Conservation (phyloP, 257 asterid species). For the Misopates orontium region DNA sequence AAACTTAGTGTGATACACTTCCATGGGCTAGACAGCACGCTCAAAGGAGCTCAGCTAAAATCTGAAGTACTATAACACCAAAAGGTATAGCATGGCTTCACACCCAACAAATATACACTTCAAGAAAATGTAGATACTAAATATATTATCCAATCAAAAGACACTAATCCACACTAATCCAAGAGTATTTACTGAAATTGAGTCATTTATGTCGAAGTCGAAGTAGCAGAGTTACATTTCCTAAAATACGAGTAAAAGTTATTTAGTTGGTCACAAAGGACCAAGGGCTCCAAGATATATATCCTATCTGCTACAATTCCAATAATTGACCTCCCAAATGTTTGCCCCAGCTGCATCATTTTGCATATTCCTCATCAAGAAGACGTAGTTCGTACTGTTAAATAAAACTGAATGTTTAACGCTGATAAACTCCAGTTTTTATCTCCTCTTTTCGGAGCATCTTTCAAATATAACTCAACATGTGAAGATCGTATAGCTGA, state of each 20-base stretch:
- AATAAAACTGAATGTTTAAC: background rate
- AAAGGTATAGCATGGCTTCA: constrained; percentile 7
- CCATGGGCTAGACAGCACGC: constrained; percentile 15
- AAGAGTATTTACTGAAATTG: constrained; percentile 5
- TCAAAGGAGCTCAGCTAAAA: constrained; percentile 1
- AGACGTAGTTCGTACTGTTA: no score
- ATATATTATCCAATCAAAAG: constrained; percentile 3
- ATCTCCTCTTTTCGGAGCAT: background rate
- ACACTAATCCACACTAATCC: background rate
- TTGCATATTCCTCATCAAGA: background rate
- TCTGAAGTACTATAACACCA: background rate
- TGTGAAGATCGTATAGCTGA: constrained; percentile 15
- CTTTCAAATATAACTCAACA: constrained; percentile 4
- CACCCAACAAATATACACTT: constrained; percentile 6
- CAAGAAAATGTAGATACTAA: constrained; percentile 5
- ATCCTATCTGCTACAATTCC: background rate
- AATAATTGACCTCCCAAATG: constrained; percentile 3
- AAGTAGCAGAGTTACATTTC: constrained; percentile 11
- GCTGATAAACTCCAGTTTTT: background rate
- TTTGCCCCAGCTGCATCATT: background rate
- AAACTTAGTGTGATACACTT: background rate
- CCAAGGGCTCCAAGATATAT: background rate
- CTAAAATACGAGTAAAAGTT: background rate
- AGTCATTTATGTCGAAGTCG: constrained; percentile 2
- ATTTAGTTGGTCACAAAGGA: constrained; percentile 2